Percentiles rank a stretch among this genome's conserved stretches.
phyloP scores from a whole-genome alignment of 495 filamentous ascomycete species.

The Penicillium coprophilum region DNA sequence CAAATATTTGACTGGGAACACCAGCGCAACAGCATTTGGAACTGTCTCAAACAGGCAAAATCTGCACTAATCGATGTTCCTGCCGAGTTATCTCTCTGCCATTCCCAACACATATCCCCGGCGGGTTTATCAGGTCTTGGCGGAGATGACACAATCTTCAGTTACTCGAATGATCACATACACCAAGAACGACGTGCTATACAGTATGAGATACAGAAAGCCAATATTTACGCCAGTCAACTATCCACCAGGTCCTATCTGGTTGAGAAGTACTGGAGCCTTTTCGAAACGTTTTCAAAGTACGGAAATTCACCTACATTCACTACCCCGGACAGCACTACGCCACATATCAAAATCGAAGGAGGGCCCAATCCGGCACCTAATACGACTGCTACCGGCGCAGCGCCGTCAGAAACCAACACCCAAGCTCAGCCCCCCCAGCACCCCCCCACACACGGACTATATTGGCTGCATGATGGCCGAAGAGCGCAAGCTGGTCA shows the following conservation, averaged over 20 bases:
- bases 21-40: conserved; percentile 62
- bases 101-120: conserved; percentile 20
- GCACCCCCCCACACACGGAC: conserved; percentile 45
- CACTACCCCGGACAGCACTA: conserved; percentile 12
- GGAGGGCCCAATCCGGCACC: conserved; percentile 1
- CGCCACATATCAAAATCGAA: conserved; percentile 22
- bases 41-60: conserved; percentile 61
- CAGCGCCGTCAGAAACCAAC: conserved; percentile 2
- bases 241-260: conserved; percentile 73
- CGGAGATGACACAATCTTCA: conserved; percentile 26
- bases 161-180: conserved; percentile 28
- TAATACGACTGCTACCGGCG: not conserved
- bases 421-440: conserved; percentile 25
- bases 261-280: conserved; percentile 76
- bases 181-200: conserved; percentile 46
- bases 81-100: conserved; percentile 54
- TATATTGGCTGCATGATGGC: conserved; percentile 56
- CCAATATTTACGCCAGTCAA: conserved; percentile 75
- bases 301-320: conserved; percentile 32
- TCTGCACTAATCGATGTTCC: conserved; percentile 59
- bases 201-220: conserved; percentile 82
- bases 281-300: conserved; percentile 54
- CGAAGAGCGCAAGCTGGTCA: conserved; percentile 68
- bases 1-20: conserved; percentile 70
- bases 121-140: conserved; percentile 14